phyloP scores from a whole-genome alignment of 2,329 filamentous ascomycete genomes.

The Monilinia aucupariae region DNA sequence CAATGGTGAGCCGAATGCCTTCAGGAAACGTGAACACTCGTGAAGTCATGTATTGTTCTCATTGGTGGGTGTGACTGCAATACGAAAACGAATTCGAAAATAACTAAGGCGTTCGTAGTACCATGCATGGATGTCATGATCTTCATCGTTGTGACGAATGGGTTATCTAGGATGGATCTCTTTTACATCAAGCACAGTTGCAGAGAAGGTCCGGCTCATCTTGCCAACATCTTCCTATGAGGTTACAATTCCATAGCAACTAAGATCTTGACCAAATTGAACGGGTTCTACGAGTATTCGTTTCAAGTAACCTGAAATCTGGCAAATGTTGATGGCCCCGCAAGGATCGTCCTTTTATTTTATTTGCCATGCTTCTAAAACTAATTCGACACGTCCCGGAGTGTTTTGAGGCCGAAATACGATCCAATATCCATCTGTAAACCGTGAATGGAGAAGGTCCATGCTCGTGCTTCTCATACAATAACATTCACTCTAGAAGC shows the following conservation, averaged over 20 bases:
- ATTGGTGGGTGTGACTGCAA: neutral
- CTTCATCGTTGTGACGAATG: neutral
- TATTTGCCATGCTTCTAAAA: neutral
- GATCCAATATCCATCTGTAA: neutral
- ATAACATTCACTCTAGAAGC: neutral
- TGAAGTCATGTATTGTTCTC: neutral
- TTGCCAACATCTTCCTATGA: neutral
- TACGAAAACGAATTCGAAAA: conserved; percentile 14
- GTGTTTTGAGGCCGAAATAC: neutral
- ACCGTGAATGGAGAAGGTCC: neutral
- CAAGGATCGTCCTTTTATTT: neutral
- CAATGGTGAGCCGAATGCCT: neutral
- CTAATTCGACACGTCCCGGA: neutral
- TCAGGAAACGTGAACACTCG: neutral
- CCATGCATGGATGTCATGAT: neutral
- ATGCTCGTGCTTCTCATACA: neutral
- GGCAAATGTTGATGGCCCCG: neutral
- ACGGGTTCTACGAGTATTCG: neutral
- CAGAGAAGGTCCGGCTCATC: conserved; percentile 3
- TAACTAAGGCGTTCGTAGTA: neutral
- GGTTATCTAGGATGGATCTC: neutral
- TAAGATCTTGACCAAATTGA: neutral
- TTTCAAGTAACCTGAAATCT: neutral
- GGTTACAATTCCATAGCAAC: neutral
- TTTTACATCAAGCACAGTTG: neutral